Conservation (phyloP, 345 rosid genomes). For the Aquilaria malaccensis region DNA sequence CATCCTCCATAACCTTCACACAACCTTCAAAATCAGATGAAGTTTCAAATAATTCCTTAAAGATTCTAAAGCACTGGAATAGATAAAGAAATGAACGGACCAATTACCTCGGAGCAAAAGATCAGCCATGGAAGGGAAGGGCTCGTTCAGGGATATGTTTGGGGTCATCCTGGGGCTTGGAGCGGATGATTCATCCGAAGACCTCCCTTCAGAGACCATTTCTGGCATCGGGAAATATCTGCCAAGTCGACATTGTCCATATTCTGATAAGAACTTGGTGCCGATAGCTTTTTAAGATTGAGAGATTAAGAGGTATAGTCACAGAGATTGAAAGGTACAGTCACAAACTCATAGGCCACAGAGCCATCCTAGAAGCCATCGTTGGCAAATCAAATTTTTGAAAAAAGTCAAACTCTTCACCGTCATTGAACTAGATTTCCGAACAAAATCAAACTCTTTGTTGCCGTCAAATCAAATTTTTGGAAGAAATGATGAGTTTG, state of each 20-base stretch:
- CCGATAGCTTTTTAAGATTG: no score
- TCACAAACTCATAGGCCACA: no score
- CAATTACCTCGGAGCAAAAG: background rate
- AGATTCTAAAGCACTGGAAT: slow-evolving; percentile 35
- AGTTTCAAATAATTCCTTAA: background rate
- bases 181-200: slow-evolving; percentile 23
- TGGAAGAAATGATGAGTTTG: no score
- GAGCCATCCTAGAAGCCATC: no score
- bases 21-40: slow-evolving; percentile 15
- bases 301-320: no score
- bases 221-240: slow-evolving; percentile 41
- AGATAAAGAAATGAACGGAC: slow-evolving; percentile 3
- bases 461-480: no score
- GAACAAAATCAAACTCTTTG: no score
- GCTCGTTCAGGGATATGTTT: background rate
- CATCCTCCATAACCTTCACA: slow-evolving; percentile 34
- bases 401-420: no score
- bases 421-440: no score
- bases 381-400: no score
- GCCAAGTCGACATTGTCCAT: slow-evolving; percentile 71
- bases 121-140: no score
- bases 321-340: no score
- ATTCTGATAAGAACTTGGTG: slow-evolving; percentile 3
- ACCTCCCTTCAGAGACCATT: slow-evolving; percentile 53
- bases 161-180: slow-evolving; percentile 3